Evolutionary conservation across 2,329 filamentous ascomycete species (phyloP), one percentile per base, ranked within the genome.

Genomic region (Curvularia sp.): DNA sequence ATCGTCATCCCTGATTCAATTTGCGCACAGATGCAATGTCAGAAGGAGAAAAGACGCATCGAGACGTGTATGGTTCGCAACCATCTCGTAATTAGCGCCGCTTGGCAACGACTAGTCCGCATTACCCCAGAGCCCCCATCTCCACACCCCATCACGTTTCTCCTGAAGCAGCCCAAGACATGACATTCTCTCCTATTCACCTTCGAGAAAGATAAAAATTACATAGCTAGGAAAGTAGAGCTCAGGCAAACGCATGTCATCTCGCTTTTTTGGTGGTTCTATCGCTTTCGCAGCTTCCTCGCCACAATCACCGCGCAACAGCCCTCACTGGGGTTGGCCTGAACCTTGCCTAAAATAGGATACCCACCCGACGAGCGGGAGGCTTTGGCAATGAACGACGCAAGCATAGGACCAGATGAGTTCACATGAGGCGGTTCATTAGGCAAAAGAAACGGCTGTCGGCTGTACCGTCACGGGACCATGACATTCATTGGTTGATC

Each of bases 401-500:
- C 56, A 47, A 41, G 34, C 47, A 51, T 47, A 30, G 19, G 27
- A 18, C 41, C 25, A 42, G 38, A 43, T 36, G 38, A 48, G 27
- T 28, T 39, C 41, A 45, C 23, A 53, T 39, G 48, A 53, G 36
- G 19, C 48, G 51, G 18, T 46, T 25, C 39, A 50, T 55, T 55
- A 46, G 39, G 34, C 43, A 43, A 55, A 34, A 30, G 30, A 41
- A 59, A 53, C 56, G 51, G 55, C 43, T 48, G 47, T 45, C 55
- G 48, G 48, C 48, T 52, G 23, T 25, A 34, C 47, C 39, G 27
- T 59, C 50, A 59, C 48, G 45, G 34, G 48, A 49, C 36, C 25
- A 21, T 42, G 32, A 9, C 45, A 55, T 58, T 58, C 43, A 63
- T 61, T 61, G 55, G 60, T 50, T 46, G 54, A 58, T 58, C 36